These are phyloP conservation scores for Hypoxylon sp. DNA, from an alignment of 2,329 filamentous ascomycete genomes.

Conservation along the genomic window DNA sequence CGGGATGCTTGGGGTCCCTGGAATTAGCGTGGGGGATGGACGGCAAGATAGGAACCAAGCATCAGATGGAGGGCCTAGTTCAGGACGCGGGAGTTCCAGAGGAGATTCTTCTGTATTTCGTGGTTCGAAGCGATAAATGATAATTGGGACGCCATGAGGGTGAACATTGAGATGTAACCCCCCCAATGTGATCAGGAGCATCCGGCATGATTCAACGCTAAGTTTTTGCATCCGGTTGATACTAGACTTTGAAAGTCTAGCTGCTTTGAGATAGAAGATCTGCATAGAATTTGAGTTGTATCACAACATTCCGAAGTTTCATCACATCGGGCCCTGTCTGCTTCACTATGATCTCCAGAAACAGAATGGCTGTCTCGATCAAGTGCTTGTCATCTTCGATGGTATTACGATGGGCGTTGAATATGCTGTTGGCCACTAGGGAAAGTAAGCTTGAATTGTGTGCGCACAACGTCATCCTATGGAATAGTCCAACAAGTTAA, in stretches of 20 bases:
- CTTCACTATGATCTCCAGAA: neutral
- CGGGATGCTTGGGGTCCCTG: constrained; percentile 37
- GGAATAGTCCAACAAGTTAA: neutral
- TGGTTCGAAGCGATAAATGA: constrained; percentile 21
- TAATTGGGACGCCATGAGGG: neutral
- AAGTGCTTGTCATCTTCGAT: neutral
- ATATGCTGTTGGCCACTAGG: constrained; percentile 35
- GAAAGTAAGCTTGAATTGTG: constrained; percentile 36
- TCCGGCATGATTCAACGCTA: too few species aligned
- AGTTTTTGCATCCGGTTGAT: too few species aligned
- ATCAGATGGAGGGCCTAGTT: constrained; percentile 34
- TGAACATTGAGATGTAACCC: neutral
- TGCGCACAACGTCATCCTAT: constrained; percentile 42
- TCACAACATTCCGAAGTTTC: neutral
- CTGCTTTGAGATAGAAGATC: neutral
- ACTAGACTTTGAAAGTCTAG: neutral
- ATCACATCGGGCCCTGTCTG: neutral
- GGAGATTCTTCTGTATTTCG: constrained; percentile 30
- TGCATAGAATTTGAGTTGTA: constrained; percentile 1
- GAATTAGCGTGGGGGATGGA: constrained; percentile 15
- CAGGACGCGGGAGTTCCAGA: constrained; percentile 34
- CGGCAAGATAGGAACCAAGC: constrained; percentile 29
- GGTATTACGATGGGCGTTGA: constrained; percentile 7
- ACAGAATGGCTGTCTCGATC: neutral
- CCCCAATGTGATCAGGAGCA: too few species aligned